phyloP scores from a whole-genome alignment of 768 basidiomycete species.

The Mycena floridula region DNA sequence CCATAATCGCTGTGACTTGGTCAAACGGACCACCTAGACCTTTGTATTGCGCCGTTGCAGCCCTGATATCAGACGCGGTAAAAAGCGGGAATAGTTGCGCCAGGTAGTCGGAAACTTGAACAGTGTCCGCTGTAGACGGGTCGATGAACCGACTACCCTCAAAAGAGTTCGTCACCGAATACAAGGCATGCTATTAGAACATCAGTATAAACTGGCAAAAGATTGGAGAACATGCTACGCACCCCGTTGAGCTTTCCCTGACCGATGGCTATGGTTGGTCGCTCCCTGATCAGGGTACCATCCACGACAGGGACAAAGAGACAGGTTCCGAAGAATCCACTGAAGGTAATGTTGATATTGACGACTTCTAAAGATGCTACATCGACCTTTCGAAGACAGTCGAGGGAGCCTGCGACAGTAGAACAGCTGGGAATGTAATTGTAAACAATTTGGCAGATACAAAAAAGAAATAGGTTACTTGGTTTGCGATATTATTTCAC shows the following conservation, averaged over 20 bases:
- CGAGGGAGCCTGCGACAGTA: conserved; percentile 14
- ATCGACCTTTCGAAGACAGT: conserved; percentile 22
- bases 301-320: conserved; percentile 26
- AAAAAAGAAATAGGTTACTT: conserved; percentile 16
- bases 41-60: conserved; percentile 8
- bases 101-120: conserved; percentile 10
- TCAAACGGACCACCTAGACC: conserved; percentile 7
- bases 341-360: conserved; percentile 14
- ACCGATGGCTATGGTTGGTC: conserved; percentile 21
- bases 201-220: too few relatives aligned
- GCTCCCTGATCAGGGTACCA: conserved; percentile 26
- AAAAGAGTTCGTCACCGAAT: conserved; percentile 18
- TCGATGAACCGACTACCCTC: conserved; percentile 23
- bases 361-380: conserved; percentile 13
- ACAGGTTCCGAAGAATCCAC: conserved; percentile 20
- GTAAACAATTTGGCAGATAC: not conserved
- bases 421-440: conserved; percentile 13
- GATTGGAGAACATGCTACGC: conserved; percentile 1
- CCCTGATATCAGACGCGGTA: conserved; percentile 1
- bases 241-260: conserved; percentile 28
- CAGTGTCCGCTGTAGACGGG: conserved; percentile 1
- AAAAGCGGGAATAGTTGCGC: conserved; percentile 14
- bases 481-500: conserved; percentile 12
- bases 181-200: too few relatives aligned
- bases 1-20: conserved; percentile 11